A percentile compares a stretch with the other conserved stretches of the same genome.
These are phyloP conservation scores for Tulasnella sp. DNA, from an alignment of 768 basidiomycete genomes.

Conservation along the genomic window DNA sequence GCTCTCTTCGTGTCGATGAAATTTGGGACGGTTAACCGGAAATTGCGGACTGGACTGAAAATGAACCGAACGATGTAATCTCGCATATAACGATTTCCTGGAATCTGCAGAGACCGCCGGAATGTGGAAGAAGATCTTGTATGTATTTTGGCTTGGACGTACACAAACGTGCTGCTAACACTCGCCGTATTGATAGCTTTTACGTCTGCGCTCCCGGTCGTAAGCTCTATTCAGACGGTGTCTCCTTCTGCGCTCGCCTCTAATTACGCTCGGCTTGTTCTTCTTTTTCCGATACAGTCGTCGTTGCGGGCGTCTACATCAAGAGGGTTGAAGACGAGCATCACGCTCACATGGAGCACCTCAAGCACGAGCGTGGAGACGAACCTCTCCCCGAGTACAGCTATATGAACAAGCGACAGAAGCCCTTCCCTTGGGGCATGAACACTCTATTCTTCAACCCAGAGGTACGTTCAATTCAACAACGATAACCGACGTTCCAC, in stretches of 20 bases:
- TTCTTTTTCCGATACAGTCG: conserved; percentile 29
- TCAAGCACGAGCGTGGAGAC: conserved; percentile 63
- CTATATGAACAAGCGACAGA: conserved; percentile 65
- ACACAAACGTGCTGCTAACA: neutral
- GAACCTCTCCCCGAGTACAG: conserved; percentile 66
- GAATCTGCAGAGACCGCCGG: conserved; percentile 53
- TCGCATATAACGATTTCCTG: conserved; percentile 22
- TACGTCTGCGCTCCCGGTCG: conserved; percentile 70
- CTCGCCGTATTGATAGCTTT: conserved; percentile 39
- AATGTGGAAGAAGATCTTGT: conserved; percentile 87
- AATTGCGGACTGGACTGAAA: neutral
- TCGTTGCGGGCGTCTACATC: conserved; percentile 37
- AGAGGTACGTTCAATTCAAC: conserved; percentile 4
- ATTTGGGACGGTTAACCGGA: neutral
- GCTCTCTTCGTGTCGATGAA: neutral
- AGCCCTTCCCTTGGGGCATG: conserved; percentile 79
- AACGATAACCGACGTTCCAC: neutral
- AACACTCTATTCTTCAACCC: conserved; percentile 81
- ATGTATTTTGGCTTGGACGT: conserved; percentile 24
- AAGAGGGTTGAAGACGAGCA: conserved; percentile 54
- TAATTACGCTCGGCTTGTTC: conserved; percentile 18
- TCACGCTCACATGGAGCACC: conserved; percentile 58
- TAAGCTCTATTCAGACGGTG: conserved; percentile 34
- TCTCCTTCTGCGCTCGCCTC: conserved; percentile 20
- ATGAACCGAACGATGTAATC: neutral